Evolutionary conservation across 2,329 filamentous ascomycete genomes (phyloP), one percentile per base, ranked within the genome.

Genomic region (Aspergillus candidus): DNA sequence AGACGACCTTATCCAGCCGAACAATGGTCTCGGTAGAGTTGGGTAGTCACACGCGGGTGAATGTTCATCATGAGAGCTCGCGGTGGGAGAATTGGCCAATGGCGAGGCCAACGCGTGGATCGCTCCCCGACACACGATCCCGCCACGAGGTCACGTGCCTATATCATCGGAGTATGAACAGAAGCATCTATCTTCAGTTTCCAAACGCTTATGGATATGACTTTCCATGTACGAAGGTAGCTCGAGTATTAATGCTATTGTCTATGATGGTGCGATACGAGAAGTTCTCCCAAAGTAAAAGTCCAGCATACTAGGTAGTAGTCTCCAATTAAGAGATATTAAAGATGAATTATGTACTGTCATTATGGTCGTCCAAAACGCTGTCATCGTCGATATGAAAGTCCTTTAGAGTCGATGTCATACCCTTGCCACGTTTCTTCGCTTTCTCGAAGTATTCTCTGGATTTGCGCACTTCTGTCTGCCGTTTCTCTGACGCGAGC

Each of bases 361-460:
- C 17, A 39, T 32, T 32, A 17, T 14, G 12, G 31, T 38, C 44
- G 11, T 32, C 47, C 15, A 47, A 35, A 14, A 45, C 45, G 27
- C 46, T 46, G 14, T 44, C 44, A 40, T 60, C 56, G 18, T 56
- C 49, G 41, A 66, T 57, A 44, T 64, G 58, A 15, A 65, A 41
- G 38, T 55, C 49, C 27, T 59, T 56, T 40, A 66, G 36, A 33
- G 56, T 59, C 34, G 56, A 57, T 30, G 57, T 46, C 5, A 65
- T 57, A 30, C 63, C 57, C 36, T 53, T 57, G 32, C 57, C 57
- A 37, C 62, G 61, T 27, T 55, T 50, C 43, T 52, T 59, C 12
- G 64, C 62, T 40, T 61, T 68, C 18, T 61, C 52, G 30, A 70
- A 57, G 27, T 64, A 62, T 11, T 61, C 59, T 14, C 52, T 41